Evolutionary conservation across 225 moss, liverwort and hornwort species (phyloP).

Genomic region (Marchantia polymorpha): DNA sequence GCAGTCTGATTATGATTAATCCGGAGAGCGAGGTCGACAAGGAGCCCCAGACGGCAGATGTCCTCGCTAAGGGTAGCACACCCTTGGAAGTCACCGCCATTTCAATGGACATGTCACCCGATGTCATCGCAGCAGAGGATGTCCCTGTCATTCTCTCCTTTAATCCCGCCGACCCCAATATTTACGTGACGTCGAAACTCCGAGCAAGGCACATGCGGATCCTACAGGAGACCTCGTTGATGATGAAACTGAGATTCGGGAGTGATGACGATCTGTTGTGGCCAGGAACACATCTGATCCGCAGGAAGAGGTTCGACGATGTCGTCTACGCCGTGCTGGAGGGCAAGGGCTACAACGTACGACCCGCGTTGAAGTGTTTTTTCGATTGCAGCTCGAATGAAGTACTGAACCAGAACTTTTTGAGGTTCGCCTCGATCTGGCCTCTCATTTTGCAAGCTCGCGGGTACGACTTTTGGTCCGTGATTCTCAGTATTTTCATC

Average conservation of each 20-base stretch:
- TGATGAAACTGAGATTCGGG: constrained; percentile 17
- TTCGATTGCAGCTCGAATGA: constrained; percentile 31
- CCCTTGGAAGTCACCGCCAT: background rate
- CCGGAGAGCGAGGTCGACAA: constrained; percentile 2
- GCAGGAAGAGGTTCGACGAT: constrained; percentile 27
- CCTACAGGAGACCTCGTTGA: background rate
- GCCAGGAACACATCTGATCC: constrained; percentile 35
- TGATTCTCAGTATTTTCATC: background rate
- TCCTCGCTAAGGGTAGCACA: background rate
- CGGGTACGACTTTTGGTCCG: background rate
- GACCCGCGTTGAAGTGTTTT: background rate
- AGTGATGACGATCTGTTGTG: constrained; percentile 42
- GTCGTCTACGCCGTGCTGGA: constrained; percentile 27
- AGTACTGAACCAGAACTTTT: constrained; percentile 52
- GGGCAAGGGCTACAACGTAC: constrained; percentile 26
- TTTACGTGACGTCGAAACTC: constrained; percentile 29
- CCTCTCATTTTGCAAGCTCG: background rate
- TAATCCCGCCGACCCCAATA: too few relatives aligned
- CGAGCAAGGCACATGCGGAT: constrained; percentile 24
- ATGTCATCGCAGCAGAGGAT: too few relatives aligned
- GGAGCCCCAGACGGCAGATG: constrained; percentile 6
- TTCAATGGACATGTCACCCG: constrained; percentile 13
- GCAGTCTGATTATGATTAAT: constrained; percentile 30
- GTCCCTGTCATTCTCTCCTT: too few relatives aligned
- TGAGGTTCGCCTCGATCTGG: background rate